Percentiles rank a stretch among this genome's conserved stretches.
These are phyloP conservation scores for Maudiozyma bulderi DNA, from an alignment of 805 yeast genomes.

Conservation along the genomic window DNA sequence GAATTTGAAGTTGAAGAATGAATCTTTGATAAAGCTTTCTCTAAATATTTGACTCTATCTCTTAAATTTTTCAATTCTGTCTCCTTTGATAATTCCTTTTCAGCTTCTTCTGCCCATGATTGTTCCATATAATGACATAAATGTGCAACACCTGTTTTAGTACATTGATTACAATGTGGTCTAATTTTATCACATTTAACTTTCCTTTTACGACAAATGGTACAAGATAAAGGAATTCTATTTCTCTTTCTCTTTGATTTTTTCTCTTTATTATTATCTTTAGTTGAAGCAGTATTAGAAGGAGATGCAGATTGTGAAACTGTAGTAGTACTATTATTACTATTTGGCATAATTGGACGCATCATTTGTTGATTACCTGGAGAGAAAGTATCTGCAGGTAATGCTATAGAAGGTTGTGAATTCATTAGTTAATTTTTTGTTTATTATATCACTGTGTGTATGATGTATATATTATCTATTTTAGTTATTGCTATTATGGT, in stretches of 20 bases:
- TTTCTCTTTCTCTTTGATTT: slow-evolving; percentile 33
- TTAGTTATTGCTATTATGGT: no score
- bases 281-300: background rate
- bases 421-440: background rate
- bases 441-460: background rate
- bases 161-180: slow-evolving; percentile 50
- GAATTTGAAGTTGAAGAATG: slow-evolving; percentile 7
- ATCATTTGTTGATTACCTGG: background rate
- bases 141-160: slow-evolving; percentile 48
- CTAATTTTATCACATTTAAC: slow-evolving; percentile 42
- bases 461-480: no score
- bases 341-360: background rate
- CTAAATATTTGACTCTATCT: slow-evolving; percentile 44
- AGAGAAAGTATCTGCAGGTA: background rate
- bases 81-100: slow-evolving; percentile 41
- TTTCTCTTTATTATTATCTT: background rate
- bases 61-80: slow-evolving; percentile 45
- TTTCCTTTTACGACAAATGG: slow-evolving; percentile 41
- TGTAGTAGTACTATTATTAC: background rate
- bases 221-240: slow-evolving; percentile 39
- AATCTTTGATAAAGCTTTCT: slow-evolving; percentile 32
- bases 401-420: background rate
- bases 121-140: slow-evolving; percentile 50
- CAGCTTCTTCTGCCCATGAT: slow-evolving; percentile 43
- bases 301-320: background rate